These are phyloP conservation scores for Coprinopsis marcescibilis DNA, from an alignment of 768 basidiomycete genomes.

Conservation along the genomic window DNA sequence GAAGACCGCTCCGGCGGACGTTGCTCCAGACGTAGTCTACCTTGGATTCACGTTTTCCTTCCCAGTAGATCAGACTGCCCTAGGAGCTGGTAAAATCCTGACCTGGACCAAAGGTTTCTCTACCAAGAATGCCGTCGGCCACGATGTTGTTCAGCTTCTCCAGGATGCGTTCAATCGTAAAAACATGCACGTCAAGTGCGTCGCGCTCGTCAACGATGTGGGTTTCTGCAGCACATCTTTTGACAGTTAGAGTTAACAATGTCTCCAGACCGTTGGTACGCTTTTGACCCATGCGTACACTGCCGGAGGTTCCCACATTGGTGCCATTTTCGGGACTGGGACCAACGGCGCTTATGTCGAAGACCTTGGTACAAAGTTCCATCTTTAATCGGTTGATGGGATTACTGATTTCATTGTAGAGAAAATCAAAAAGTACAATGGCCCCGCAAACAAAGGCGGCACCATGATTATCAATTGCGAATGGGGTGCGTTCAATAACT, in stretches of 20 bases:
- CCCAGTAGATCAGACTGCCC: constrained; percentile 94
- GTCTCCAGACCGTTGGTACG: constrained; percentile 84
- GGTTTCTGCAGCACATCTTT: background rate
- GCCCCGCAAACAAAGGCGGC: constrained; percentile 57
- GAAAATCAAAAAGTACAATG: constrained; percentile 80
- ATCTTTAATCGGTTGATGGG: background rate
- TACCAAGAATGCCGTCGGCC: constrained; percentile 84
- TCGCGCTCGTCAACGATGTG: constrained; percentile 92
- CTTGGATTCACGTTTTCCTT: constrained; percentile 97
- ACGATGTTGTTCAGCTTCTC: constrained; percentile 84
- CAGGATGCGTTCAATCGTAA: constrained; percentile 92
- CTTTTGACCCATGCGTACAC: constrained; percentile 90
- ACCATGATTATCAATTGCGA: constrained; percentile 96
- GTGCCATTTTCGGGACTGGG: constrained; percentile 95
- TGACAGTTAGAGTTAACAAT: constrained; percentile 4
- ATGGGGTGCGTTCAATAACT: constrained; percentile 98
- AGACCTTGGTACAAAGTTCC: constrained; percentile 42
- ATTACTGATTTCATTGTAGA: constrained; percentile 23
- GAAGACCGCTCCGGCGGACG: constrained; percentile 14
- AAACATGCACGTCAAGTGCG: constrained; percentile 86
- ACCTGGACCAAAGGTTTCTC: constrained; percentile 96
- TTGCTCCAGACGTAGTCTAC: constrained; percentile 32
- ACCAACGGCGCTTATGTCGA: constrained; percentile 99
- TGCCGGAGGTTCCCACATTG: constrained; percentile 83
- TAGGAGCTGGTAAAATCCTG: constrained; percentile 83